These are phyloP conservation scores for Cryptococcus floricola DNA, from an alignment of 1,284 basidiomycete genomes.

Conservation along the genomic window DNA sequence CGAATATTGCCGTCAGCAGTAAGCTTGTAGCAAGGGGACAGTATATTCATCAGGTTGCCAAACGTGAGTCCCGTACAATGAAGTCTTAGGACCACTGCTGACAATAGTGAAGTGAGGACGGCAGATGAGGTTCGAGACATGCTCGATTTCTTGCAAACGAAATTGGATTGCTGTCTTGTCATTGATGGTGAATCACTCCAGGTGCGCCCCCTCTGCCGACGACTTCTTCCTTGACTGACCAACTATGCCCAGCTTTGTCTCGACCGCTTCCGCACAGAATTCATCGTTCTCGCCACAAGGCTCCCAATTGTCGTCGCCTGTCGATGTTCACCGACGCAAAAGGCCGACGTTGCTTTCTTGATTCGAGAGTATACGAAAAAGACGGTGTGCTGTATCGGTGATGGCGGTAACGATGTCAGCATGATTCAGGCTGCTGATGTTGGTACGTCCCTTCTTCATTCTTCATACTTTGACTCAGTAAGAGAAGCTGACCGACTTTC, in stretches of 20 bases:
- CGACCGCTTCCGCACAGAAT: constrained; percentile 84
- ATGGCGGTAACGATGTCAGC: constrained; percentile 94
- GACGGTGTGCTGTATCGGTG: constrained; percentile 96
- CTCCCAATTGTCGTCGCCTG: constrained; percentile 95
- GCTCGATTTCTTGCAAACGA: constrained; percentile 91
- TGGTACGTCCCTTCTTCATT: constrained; percentile 57
- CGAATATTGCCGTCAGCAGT: constrained; percentile 95
- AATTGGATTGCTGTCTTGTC: constrained; percentile 94
- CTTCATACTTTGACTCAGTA: background rate
- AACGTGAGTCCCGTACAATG: constrained; percentile 59
- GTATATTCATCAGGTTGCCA: constrained; percentile 95
- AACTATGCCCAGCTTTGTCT: constrained; percentile 65
- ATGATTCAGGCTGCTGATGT: constrained; percentile 98
- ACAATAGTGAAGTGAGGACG: constrained; percentile 62
- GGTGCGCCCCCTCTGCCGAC: constrained; percentile 48
- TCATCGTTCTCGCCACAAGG: constrained; percentile 93
- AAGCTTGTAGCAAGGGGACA: constrained; percentile 94
- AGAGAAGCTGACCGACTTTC: background rate
- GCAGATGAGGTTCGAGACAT: constrained; percentile 78
- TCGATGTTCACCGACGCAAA: constrained; percentile 96
- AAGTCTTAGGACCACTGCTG: background rate
- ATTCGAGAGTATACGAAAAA: constrained; percentile 88
- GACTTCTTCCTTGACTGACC: background rate
- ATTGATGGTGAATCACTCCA: constrained; percentile 98
- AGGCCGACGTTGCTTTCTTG: constrained; percentile 91